A percentile compares a stretch with the other conserved stretches of the same genome.
These are phyloP conservation scores for Heliosperma pusillum DNA, from an alignment of 148 eudicot genomes.

Conservation along the genomic window DNA sequence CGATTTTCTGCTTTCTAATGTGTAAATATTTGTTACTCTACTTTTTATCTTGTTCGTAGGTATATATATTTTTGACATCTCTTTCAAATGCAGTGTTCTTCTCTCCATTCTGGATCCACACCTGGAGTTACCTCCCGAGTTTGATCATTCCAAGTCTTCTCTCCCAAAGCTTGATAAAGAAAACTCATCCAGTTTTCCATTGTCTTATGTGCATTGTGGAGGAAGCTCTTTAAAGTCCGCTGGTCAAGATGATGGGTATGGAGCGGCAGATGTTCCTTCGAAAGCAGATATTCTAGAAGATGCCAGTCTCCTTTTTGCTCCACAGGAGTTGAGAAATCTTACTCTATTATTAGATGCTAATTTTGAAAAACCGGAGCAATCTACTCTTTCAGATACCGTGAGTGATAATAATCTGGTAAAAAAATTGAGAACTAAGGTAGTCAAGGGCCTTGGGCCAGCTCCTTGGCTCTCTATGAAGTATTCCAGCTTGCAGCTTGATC, in stretches of 20 bases:
- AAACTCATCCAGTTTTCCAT: slow-evolving; percentile 23
- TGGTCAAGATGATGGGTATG: slow-evolving; percentile 43
- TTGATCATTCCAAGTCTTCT: slow-evolving; percentile 53
- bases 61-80: background rate
- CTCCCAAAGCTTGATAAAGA: slow-evolving; percentile 36
- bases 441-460: slow-evolving; percentile 24
- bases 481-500: slow-evolving; percentile 45
- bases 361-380: slow-evolving; percentile 28
- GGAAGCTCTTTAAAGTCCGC: slow-evolving; percentile 33
- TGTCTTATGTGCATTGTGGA: slow-evolving; percentile 34
- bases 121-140: slow-evolving; percentile 60
- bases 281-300: slow-evolving; percentile 57
- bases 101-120: slow-evolving; percentile 74
- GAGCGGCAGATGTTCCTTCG: slow-evolving; percentile 34
- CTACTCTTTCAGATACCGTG: slow-evolving; percentile 24
- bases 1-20: background rate
- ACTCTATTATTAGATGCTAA: slow-evolving; percentile 36
- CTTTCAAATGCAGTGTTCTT: slow-evolving; percentile 53
- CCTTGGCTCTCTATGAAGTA: slow-evolving; percentile 30
- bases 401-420: slow-evolving; percentile 27
- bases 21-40: background rate
- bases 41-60: slow-evolving; percentile 5
- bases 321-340: slow-evolving; percentile 50
- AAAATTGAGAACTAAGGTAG: slow-evolving; percentile 20
- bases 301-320: slow-evolving; percentile 58